Conservation (phyloP, 2,329 filamentous ascomycete genomes). For the Venturia carpophila region DNA sequence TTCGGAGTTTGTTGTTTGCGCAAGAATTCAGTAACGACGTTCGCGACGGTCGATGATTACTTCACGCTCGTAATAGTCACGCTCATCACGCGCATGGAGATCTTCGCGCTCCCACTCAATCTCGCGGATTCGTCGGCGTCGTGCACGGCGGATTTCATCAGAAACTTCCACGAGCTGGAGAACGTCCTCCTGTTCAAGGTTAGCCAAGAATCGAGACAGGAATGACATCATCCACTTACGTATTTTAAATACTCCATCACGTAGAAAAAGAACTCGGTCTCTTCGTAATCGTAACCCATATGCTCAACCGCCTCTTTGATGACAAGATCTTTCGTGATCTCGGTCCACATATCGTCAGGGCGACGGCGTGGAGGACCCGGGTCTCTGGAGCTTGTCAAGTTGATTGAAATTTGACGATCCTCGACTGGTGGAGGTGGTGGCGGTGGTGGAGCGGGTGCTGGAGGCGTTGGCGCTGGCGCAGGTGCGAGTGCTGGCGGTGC, state of each 20-base stretch:
- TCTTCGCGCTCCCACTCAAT: slow-evolving; percentile 54
- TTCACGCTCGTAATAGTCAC: slow-evolving; percentile 60
- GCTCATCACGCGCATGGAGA: slow-evolving; percentile 46
- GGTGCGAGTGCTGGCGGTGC: slow-evolving; percentile 20
- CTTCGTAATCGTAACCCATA: slow-evolving; percentile 79
- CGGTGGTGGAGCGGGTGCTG: slow-evolving; percentile 22
- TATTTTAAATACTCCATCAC: slow-evolving; percentile 84
- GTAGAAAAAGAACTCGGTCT: slow-evolving; percentile 85
- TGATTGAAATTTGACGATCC: neutral
- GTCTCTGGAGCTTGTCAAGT: neutral
- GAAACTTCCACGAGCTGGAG: slow-evolving; percentile 74
- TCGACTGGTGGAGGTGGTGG: slow-evolving; percentile 23
- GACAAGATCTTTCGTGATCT: slow-evolving; percentile 90
- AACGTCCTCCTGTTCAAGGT: slow-evolving; percentile 66
- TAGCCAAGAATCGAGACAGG: slow-evolving; percentile 25
- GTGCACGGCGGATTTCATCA: slow-evolving; percentile 67
- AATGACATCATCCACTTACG: slow-evolving; percentile 49
- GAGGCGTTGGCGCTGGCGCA: slow-evolving; percentile 15
- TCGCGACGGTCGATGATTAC: slow-evolving; percentile 51
- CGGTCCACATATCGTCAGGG: slow-evolving; percentile 70
- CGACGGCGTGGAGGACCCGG: neutral
- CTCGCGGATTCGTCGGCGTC: slow-evolving; percentile 50
- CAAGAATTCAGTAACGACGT: slow-evolving; percentile 22
- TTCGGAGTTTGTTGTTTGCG: too few species aligned
- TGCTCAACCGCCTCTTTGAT: slow-evolving; percentile 78